These are phyloP conservation scores for Acanthamoeba castellanii DNA, from an alignment of 208 protist species.

Conservation along the genomic window DNA sequence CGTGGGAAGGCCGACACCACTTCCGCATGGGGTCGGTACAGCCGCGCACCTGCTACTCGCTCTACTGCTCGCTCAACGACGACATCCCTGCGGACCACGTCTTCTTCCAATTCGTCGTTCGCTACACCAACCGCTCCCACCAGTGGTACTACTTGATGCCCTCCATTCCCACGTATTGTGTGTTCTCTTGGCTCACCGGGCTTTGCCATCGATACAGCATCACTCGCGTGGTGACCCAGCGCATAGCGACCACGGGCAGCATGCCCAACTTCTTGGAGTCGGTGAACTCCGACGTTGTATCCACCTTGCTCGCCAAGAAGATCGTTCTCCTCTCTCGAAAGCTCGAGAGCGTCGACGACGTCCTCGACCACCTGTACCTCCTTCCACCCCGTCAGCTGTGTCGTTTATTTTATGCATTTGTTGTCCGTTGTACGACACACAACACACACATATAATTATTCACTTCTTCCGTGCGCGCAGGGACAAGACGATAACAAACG, in stretches of 20 bases:
- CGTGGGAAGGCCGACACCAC: background rate
- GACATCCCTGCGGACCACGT: conserved; percentile 20
- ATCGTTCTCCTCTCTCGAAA: conserved; percentile 34
- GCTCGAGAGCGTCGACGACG: conserved; percentile 1
- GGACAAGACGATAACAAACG: conserved; percentile 43
- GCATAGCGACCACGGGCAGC: conserved; percentile 11
- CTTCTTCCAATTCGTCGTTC: conserved; percentile 63
- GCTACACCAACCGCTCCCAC: conserved; percentile 38
- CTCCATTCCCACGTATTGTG: background rate
- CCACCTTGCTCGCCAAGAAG: conserved; percentile 36
- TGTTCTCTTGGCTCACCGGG: background rate
- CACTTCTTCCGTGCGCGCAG: background rate
- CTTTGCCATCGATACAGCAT: background rate
- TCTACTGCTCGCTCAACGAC: conserved; percentile 29
- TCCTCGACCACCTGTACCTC: background rate
- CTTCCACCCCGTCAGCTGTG: background rate
- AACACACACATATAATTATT: background rate
- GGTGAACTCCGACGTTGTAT: background rate
- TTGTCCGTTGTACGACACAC: background rate
- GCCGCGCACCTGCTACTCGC: conserved; percentile 35
- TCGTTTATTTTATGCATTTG: background rate
- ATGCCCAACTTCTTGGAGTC: conserved; percentile 22
- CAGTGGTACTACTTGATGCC: background rate
- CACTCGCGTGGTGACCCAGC: conserved; percentile 4
- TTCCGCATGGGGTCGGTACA: conserved; percentile 52